Base-by-base conservation (phyloP, 139 green algal species). In the Chlamydomonas schloesseri region DNA sequence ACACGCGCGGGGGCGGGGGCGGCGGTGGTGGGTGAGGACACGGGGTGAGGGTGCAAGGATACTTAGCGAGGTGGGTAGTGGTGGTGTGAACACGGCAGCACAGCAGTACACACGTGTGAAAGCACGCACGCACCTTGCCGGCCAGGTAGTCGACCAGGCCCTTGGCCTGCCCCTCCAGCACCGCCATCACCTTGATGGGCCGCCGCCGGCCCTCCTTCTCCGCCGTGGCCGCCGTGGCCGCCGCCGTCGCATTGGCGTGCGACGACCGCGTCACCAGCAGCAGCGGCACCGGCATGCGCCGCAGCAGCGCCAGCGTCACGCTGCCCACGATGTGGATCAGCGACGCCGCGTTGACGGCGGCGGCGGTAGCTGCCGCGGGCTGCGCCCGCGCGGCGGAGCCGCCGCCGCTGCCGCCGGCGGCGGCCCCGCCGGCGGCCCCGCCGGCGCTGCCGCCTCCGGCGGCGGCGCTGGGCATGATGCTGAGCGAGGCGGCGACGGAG, bases 271-370 rank as follows among this genome's bases (percentile, higher is more conserved):
- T 84, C 15, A 84, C 64, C 13, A 84, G 64, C 46, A 84, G 31
- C 26, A 84, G 46, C 65, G 65, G 64, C 42, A 68, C 18, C 5
- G 78, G 65, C 31, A 75, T 57, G 23, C 78, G 78, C 9, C 78
- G 64, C 78, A 84, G 64, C 15, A 84, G 78, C 18, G 65, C 78
- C 21, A 84, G n/a, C 24, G 78, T 84, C 0, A 84, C 26, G 62
- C n/a, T 57, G 46, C 78, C 78, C 23, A 84, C 64, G 6, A 75
- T 55, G 42, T 68, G 65, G 31, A 84, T 47, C 37, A 77, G 42
- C 17, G 18, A 20, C 15, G 69, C 69, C 33, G 69, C 36, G 69
- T 9, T n/a, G 36, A 4, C 21, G 69, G 36, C 36, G 69, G 36
- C 31, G 65, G 50, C n/a, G 28, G 64, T 37, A 11, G 64, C 29